These are phyloP conservation scores for Rubus idaeus DNA, from an alignment of 306 rosid species.

Conservation along the genomic window DNA sequence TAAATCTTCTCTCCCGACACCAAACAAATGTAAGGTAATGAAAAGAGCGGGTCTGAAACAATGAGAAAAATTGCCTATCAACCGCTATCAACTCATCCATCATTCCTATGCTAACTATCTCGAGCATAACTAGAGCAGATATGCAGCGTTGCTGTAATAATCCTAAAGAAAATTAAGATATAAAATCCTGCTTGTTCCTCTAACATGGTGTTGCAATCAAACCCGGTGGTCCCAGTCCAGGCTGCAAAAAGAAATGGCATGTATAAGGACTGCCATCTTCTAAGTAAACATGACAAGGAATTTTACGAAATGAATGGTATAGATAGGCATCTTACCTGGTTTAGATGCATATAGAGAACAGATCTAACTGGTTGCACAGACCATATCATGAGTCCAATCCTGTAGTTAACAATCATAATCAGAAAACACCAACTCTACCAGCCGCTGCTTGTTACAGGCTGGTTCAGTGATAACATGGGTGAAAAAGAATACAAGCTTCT, in stretches of 20 bases:
- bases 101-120: neutral
- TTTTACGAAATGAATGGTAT: neutral
- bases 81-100: neutral
- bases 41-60: too few species aligned
- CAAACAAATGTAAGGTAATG: too few species aligned
- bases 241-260: slow-evolving; percentile 15
- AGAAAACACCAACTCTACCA: slow-evolving; percentile 44
- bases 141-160: neutral
- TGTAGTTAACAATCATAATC: slow-evolving; percentile 47
- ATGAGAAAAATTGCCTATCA: neutral
- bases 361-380: slow-evolving; percentile 36
- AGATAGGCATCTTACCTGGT: slow-evolving; percentile 16
- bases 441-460: slow-evolving; percentile 19
- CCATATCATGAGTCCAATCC: slow-evolving; percentile 44
- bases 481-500: slow-evolving; percentile 31
- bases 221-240: slow-evolving; percentile 20
- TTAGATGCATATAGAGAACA: slow-evolving; percentile 8
- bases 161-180: slow-evolving; percentile 5
- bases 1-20: too few species aligned
- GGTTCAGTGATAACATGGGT: slow-evolving; percentile 20
- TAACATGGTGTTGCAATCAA: slow-evolving; percentile 8
- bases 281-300: slow-evolving; percentile 6
- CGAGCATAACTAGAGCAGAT: neutral
- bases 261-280: slow-evolving; percentile 13
- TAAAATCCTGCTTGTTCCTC: slow-evolving; percentile 15